These are phyloP conservation scores for Eucalyptus rudis DNA, from an alignment of 345 rosid species.

Conservation along the genomic window DNA sequence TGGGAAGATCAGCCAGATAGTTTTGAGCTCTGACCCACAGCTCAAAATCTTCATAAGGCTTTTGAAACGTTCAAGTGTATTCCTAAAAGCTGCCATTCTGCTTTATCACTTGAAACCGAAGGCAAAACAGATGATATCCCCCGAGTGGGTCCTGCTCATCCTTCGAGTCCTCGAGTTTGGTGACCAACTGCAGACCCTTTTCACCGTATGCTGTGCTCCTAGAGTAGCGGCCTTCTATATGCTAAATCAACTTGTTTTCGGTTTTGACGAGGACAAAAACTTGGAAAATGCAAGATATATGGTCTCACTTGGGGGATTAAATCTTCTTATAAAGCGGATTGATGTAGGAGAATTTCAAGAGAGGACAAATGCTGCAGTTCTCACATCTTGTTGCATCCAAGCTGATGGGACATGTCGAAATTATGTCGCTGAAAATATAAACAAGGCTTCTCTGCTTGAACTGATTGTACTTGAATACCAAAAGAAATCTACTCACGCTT, in stretches of 20 bases:
- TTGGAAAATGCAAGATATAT: conserved; percentile 45
- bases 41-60: conserved; percentile 42
- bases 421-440: conserved; percentile 37
- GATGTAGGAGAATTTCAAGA: conserved; percentile 17
- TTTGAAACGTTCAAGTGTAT: conserved; percentile 32
- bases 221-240: conserved; percentile 45
- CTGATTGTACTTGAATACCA: conserved; percentile 23
- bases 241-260: conserved; percentile 42
- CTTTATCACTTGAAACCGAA: conserved; percentile 41
- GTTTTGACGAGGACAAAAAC: conserved; percentile 47
- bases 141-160: conserved; percentile 39
- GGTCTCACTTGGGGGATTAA: conserved; percentile 40
- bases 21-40: conserved; percentile 39
- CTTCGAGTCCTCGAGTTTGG: conserved; percentile 60
- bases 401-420: conserved; percentile 34
- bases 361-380: conserved; percentile 20
- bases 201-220: conserved; percentile 32
- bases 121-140: conserved; percentile 56
- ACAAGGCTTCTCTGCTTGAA: conserved; percentile 35
- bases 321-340: conserved; percentile 13
- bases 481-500: conserved; percentile 1
- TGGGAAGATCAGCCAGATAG: conserved; percentile 13
- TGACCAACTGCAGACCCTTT: conserved; percentile 42
- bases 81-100: conserved; percentile 47
- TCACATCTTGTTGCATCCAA: conserved; percentile 27